Evolutionary conservation across 805 yeast species (phyloP), one percentile per base, ranked within the genome.

Genomic region (baker's yeast (Saccharomyces cerevisiae)): DNA sequence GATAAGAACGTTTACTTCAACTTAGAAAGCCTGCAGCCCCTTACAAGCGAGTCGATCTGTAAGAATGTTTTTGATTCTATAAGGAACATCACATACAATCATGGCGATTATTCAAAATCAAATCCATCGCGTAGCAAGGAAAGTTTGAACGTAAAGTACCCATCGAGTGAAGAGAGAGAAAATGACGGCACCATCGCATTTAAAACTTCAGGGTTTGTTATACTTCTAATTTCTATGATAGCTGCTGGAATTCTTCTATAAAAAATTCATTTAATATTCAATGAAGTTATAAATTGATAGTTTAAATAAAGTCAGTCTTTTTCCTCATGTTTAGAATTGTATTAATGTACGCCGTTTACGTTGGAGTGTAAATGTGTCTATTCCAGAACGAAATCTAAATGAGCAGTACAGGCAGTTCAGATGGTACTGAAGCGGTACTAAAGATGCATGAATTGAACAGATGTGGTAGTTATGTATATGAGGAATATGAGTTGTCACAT

Each of bases 141-240:
- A n/a, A 36, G 22, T 36, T 36, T n/a, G 2, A 36, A 36, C 13
- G 43, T 8, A 4, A 36, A 36, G 43, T 9, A 36, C 17, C 24
- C 43, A 6, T 21, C 22, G 6, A n/a, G 17, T 3, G 17, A 36
- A 3, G 49, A 24, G 2, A 53, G 13, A 17, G 6, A 56, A 31
- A 51, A 53, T 14, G 48, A n/a, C 30, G 53, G 49, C 29, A 52
- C 54, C 14, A 51, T 51, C 22, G 49, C 54, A 26, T 53, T 22
- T 21, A 51, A 49, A 41, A 53, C 53, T 29, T 53, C 56, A 1
- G 59, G 58, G 10, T 51, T 49, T 48, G 55, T 56, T 17, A 49
- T 57, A 43, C 47, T 55, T 29, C 49, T 53, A 46, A 46, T 55
- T 9, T 57, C 75, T 70, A 2, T 63, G 68, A 55, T 70, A 65